Evolutionary conservation across 306 rosid genomes (phyloP), one percentile per base, ranked within the genome.

Genomic region (Herpetospermum pedunculosum): DNA sequence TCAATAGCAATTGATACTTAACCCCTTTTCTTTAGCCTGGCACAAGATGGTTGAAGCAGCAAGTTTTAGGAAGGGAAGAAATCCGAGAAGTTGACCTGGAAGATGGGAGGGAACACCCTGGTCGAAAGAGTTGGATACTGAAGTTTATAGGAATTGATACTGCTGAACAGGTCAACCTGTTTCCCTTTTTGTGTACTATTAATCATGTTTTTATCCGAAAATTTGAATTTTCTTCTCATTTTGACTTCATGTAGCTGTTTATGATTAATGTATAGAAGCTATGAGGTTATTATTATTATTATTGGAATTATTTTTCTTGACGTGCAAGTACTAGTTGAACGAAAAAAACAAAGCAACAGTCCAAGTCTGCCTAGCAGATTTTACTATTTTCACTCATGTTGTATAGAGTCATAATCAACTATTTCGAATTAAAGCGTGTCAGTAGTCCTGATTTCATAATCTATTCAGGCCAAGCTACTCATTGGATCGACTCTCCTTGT

Each of bases 21-120:
- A 43, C 37, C 73, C 23, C 55, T 41, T 69, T 77, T 35, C 63
- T 21, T 79, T 26, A 93, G 97, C 96, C 96, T 74, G 97, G 99
- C 49, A 89, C 72, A 80, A 88, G 96, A 84, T 94, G 96, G 96
- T 75, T 91, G 84, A 89, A 81, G 83, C 94, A 87, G 53, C 86
- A 55, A 60, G 73, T 77, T 79, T 80, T 32, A 30, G 89, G 92
- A 30, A 83, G 44, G 60, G 95, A 94, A 77, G 79, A 26, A 18
- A 68, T 94, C 77, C 83, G 73, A 65, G 87, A 91, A 77, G 81
- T 94, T 75, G 91, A 89, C 76, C 86, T 94, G 35, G 94, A 84
- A 70, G 91, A 91, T 80, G 99, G 97, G 75, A 89, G 95, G 82
- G 95, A 88, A 46, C 91, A 94, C 72, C 81, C 88, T 76, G 97